Conservation (phyloP, 441 rosid genomes). For the Adansonia madagascariensis region DNA sequence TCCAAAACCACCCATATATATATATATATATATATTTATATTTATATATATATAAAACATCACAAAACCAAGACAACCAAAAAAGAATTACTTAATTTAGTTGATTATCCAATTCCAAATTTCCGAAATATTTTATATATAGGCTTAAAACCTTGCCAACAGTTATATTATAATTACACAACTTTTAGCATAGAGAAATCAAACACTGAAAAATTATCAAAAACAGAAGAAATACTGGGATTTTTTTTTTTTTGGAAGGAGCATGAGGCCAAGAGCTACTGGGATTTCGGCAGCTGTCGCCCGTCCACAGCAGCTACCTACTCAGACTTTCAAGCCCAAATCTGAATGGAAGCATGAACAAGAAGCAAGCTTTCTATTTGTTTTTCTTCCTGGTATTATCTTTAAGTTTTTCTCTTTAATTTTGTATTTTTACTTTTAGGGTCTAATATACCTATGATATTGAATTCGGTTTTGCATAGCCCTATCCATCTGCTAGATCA, state of each 20-base stretch:
- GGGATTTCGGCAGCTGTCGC: conserved; percentile 9
- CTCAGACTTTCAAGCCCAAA: conserved; percentile 41
- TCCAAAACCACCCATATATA: too few relatives aligned
- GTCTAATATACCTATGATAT: too few relatives aligned
- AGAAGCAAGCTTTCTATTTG: conserved; percentile 33
- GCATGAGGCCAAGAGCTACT: conserved; percentile 27
- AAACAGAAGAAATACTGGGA: background rate
- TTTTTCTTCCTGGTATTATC: conserved; percentile 45
- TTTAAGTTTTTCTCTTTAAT: too few relatives aligned
- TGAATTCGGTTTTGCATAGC: too few relatives aligned
- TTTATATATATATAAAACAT: background rate
- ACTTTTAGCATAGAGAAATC: background rate
- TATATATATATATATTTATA: background rate
- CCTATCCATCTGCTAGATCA: too few relatives aligned
- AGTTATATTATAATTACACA: background rate
- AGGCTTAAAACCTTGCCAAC: background rate
- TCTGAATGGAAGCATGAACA: conserved; percentile 42
- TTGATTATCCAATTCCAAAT: background rate
- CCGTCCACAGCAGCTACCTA: conserved; percentile 37
- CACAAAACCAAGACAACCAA: background rate
- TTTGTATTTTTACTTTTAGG: too few relatives aligned
- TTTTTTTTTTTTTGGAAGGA: too few relatives aligned
- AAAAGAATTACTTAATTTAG: background rate
- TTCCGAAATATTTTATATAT: background rate
- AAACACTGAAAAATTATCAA: background rate